Base-by-base conservation (phyloP, 352 stramenopile genomes). In the Phytophthora agathidicida region DNA sequence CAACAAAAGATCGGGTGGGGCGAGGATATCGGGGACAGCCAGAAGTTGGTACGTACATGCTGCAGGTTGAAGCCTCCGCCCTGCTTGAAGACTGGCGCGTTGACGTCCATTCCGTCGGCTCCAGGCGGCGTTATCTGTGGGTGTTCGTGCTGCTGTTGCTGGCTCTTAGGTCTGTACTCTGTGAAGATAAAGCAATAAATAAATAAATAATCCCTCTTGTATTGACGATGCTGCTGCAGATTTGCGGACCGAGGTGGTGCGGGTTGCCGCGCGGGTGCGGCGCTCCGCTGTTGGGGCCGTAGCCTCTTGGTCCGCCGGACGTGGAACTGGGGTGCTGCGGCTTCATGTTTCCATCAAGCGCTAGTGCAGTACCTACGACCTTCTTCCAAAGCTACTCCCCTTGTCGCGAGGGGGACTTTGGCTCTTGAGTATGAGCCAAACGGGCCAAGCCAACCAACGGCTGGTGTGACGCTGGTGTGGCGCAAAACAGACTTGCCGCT, bases 331-430 rank as follows among this genome's bases (percentile, higher is more conserved):
- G 36, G 47, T 83, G 71, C 31, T 83, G 74, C 43, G 71, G 55
- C 66, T 84, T 87, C 77, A 78, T 81, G 42, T 69, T 79, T 73
- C 63, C 75, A 83, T 86, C 54, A 42, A 85, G 59, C 41, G 49
- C 10, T 5, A 32, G 47, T 28, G 27, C 43, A 27, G n/a, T n/a
- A n/a, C n/a, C n/a, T n/a, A n/a, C 20, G 43, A 47, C 56, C 42
- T 35, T 59, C 46, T 44, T 36, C 52, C 20, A 45, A 58, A 16
- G 48, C 57, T 57, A n/a, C 51, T 60, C 47, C 51, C 54, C 39
- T 63, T 61, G 39, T 38, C 38, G 41, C 45, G 59, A 52, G 35
- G 53, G 54, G 56, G 60, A 52, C 52, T 58, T 37, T 26, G n/a
- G n/a, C n/a, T n/a, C n/a, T n/a, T n/a, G n/a, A 56, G 36, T 57